phyloP scores from a whole-genome alignment of 2,329 filamentous ascomycete genomes.

The Lomentospora prolificans region DNA sequence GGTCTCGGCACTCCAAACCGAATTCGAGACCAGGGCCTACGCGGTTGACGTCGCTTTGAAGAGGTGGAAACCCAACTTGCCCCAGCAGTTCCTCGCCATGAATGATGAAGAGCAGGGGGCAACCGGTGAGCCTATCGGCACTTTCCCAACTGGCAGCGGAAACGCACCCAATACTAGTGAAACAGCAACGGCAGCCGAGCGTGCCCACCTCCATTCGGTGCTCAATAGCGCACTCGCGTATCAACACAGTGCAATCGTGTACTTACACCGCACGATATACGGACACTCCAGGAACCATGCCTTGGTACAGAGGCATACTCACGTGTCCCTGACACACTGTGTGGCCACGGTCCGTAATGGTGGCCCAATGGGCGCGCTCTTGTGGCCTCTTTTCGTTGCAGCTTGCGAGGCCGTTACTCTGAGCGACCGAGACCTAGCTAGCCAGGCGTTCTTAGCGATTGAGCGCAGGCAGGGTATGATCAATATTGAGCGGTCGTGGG shows the following conservation, averaged over 20 bases:
- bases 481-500: slow-evolving; percentile 53
- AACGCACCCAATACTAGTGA: neutral
- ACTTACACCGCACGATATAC: slow-evolving; percentile 46
- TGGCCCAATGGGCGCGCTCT: slow-evolving; percentile 52
- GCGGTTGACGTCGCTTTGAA: slow-evolving; percentile 46
- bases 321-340: slow-evolving; percentile 41
- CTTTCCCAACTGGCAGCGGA: neutral
- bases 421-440: slow-evolving; percentile 41
- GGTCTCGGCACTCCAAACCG: slow-evolving; percentile 36
- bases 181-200: slow-evolving; percentile 19
- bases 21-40: slow-evolving; percentile 40
- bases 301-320: slow-evolving; percentile 44
- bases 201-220: slow-evolving; percentile 39
- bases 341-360: slow-evolving; percentile 41
- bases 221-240: slow-evolving; percentile 51
- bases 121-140: slow-evolving; percentile 4
- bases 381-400: slow-evolving; percentile 59
- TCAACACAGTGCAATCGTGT: slow-evolving; percentile 47
- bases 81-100: slow-evolving; percentile 24
- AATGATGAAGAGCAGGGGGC: slow-evolving; percentile 10
- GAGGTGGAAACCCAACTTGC: slow-evolving; percentile 44
- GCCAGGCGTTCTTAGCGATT: slow-evolving; percentile 40
- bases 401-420: slow-evolving; percentile 45
- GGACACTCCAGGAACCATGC: slow-evolving; percentile 34
- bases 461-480: slow-evolving; percentile 53